phyloP scores from a whole-genome alignment of 495 filamentous ascomycete species.

The Penicillium daleae region DNA sequence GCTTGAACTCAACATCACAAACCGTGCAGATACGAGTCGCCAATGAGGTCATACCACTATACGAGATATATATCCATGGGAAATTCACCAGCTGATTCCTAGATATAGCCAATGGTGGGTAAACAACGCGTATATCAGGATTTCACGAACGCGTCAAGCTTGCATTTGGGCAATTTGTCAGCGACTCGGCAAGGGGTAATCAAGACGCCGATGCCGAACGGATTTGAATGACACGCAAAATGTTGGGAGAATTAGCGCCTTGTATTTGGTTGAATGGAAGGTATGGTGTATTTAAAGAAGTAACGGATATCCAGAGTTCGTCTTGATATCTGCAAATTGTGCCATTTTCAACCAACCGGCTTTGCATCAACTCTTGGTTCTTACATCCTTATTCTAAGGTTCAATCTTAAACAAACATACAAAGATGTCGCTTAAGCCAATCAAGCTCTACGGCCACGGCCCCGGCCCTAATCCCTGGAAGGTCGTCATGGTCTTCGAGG shows the following conservation, averaged over 20 bases:
- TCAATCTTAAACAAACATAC: slow-evolving; percentile 2
- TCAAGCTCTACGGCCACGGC: slow-evolving; percentile 45
- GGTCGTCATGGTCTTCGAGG: slow-evolving; percentile 63
- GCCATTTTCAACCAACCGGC: background rate
- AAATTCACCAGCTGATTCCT: background rate
- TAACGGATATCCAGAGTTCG: background rate
- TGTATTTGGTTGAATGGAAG: background rate
- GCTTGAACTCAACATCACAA: background rate
- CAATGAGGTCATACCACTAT: background rate
- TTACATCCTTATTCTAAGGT: background rate
- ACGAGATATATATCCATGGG: background rate
- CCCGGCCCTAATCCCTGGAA: slow-evolving; percentile 67
- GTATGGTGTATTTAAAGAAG: background rate
- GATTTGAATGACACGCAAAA: background rate
- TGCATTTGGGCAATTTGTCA: slow-evolving; percentile 15
- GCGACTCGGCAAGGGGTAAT: background rate
- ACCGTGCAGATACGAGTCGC: background rate
- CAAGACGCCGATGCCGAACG: slow-evolving; percentile 6
- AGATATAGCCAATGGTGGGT: background rate
- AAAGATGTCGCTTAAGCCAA: slow-evolving; percentile 49
- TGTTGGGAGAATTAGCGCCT: background rate
- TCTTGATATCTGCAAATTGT: background rate
- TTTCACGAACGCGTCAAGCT: background rate
- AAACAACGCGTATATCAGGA: too few relatives aligned
- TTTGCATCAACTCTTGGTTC: background rate